Base-by-base conservation (phyloP, 106 monocot genomes). In the Dioscorea dumetorum region DNA sequence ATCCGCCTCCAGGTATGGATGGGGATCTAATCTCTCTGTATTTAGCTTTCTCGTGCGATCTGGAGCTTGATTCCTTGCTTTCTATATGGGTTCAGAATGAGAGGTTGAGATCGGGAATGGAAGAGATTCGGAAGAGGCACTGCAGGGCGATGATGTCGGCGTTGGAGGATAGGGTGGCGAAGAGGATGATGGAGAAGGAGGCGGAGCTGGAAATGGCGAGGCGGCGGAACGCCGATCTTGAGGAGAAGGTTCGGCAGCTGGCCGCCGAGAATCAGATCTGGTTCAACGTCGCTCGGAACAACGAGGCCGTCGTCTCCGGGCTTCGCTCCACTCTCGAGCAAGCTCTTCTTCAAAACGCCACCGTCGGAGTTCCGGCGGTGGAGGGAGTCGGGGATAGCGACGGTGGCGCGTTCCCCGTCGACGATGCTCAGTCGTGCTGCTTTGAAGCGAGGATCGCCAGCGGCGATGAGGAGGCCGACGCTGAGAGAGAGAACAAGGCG, bases 301-400 rank as follows among this genome's bases (percentile, higher is more conserved):
- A 81, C 79, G 93, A 93, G 57, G 81, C 88, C 48, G 23, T 81
- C 53, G 86, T 69, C 11, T 33, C 76, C 18, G 78, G 57, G 22
- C 79, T 93, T n/a, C 75, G 73, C 5, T 22, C 85, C 63, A 76
- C 31, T 2, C 76, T 88, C 67, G 85, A 89, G 23, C 86, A 93
- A 21, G 74, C 73, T 8, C 84, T 87, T 5, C 80, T 73, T 6
- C 73, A 73, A 24, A 62, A 33, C 58, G 17, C 66, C 32, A 35
- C 48, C 1, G 53, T 33, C 13, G 56, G 21, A 0, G 33, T 23
- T 9, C 50, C 33, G 12, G n/a, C 35, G n/a, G 57, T 19, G 56
- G 77, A 83, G 34, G 75, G 77, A 10, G 67, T 60, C 69, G 90
- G 80, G 0, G 86, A 83, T 35, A 80, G 69, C 58, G 75, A 63